phyloP scores from a whole-genome alignment of 2,329 filamentous ascomycete genomes.

The Zasmidium angulare region DNA sequence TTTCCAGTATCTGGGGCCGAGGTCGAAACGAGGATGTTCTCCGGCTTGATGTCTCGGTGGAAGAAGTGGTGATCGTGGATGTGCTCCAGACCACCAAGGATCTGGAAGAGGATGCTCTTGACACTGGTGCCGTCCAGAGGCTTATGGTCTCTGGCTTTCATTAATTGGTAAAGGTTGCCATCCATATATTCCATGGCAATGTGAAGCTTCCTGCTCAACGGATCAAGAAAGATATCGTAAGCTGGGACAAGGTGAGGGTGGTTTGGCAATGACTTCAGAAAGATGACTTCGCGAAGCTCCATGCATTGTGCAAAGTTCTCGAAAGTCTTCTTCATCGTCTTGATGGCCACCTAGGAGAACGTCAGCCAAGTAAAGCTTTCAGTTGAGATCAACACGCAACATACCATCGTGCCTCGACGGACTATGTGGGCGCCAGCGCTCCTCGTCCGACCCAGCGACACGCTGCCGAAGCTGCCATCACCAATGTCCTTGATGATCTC shows the following conservation, averaged over 20 bases:
- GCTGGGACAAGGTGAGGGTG: slow-evolving; percentile 95
- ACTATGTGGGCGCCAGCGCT: slow-evolving; percentile 86
- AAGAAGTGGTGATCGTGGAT: slow-evolving; percentile 98
- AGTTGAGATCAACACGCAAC: too few relatives aligned
- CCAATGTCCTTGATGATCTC: slow-evolving; percentile 98
- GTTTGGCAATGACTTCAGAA: slow-evolving; percentile 80
- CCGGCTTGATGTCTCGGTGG: slow-evolving; percentile 97
- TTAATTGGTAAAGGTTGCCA: slow-evolving; percentile 95
- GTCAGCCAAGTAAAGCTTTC: too few relatives aligned
- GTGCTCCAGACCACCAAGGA: slow-evolving; percentile 92
- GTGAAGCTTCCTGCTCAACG: slow-evolving; percentile 92
- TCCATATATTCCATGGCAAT: slow-evolving; percentile 99
- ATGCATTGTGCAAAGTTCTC: slow-evolving; percentile 87
- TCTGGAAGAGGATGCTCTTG: slow-evolving; percentile 97
- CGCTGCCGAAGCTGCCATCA: slow-evolving; percentile 97
- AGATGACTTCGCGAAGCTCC: slow-evolving; percentile 95
- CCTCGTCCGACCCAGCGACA: slow-evolving; percentile 85
- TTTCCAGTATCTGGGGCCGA: slow-evolving; percentile 79
- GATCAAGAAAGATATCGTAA: slow-evolving; percentile 96
- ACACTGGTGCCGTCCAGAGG: slow-evolving; percentile 84
- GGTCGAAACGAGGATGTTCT: slow-evolving; percentile 96
- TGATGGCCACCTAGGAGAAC: slow-evolving; percentile 79
- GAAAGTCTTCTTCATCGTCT: slow-evolving; percentile 99
- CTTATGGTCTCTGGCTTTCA: slow-evolving; percentile 98
- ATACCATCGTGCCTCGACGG: slow-evolving; percentile 87